Conservation (phyloP, 177 flowering plant genomes). For the Vitis hybrid region DNA sequence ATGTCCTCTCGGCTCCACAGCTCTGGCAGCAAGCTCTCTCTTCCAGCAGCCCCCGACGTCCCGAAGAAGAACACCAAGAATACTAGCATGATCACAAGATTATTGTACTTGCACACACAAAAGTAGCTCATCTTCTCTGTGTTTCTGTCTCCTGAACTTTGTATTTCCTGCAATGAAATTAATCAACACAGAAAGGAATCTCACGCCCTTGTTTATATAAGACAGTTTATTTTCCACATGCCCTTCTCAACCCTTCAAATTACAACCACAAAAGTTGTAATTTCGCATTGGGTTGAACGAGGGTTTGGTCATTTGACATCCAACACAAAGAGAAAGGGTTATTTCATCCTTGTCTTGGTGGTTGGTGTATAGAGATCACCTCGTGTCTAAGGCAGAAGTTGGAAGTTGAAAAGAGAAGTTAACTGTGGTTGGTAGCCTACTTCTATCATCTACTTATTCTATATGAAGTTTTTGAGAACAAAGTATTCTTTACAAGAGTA, state of each 20-base stretch:
- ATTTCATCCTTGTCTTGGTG: not conserved
- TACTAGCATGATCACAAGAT: conserved; percentile 8
- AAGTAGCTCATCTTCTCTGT: conserved; percentile 31
- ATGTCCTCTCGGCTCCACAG: conserved; percentile 44
- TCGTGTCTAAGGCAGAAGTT: conserved; percentile 4
- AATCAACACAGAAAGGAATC: not conserved
- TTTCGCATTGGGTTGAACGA: not conserved
- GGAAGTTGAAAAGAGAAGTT: conserved; percentile 16
- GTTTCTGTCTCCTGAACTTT: not conserved
- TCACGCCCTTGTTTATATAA: conserved; percentile 1
- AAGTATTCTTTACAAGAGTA: not conserved
- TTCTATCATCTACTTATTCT: conserved; percentile 15
- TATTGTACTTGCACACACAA: conserved; percentile 19
- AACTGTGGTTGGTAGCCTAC: conserved; percentile 27
- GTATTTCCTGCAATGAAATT: not conserved
- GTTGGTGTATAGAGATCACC: not conserved
- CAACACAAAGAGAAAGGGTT: not conserved
- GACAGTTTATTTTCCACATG: not conserved
- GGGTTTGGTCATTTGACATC: not conserved
- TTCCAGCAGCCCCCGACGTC: conserved; percentile 10
- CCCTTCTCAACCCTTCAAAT: not conserved
- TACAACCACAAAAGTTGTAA: not conserved
- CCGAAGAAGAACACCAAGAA: conserved; percentile 12
- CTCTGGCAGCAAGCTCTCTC: conserved; percentile 25
- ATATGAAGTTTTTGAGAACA: not conserved